Conservation (phyloP, 257 asterid genomes). For the Nicotiana otophora region DNA sequence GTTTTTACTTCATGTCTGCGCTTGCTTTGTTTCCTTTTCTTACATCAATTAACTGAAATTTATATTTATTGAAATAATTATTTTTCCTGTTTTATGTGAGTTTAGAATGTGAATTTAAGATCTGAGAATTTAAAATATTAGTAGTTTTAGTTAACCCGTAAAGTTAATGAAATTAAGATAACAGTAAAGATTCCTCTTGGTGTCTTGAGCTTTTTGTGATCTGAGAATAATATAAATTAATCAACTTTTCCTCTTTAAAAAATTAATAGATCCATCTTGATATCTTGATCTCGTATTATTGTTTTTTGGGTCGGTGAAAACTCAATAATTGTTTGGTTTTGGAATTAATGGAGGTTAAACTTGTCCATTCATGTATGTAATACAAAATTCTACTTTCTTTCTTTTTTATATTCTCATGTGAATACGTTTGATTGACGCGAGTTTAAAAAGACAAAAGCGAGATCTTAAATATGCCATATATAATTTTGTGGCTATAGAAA, state of each 20-base stretch:
- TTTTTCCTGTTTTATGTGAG: not conserved
- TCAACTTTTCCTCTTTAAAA: not conserved
- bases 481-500: too few species aligned
- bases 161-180: not conserved
- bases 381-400: not conserved
- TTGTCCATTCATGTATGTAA: not conserved
- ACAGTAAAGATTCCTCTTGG: not conserved
- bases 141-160: not conserved
- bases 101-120: not conserved
- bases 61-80: not conserved
- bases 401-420: too few species aligned
- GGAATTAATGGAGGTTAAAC: not conserved
- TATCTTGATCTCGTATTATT: not conserved
- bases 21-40: not conserved
- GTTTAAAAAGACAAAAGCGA: too few species aligned
- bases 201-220: not conserved
- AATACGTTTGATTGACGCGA: too few species aligned
- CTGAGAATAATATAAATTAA: not conserved
- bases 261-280: not conserved
- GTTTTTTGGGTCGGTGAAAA: not conserved
- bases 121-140: not conserved
- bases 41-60: too few species aligned
- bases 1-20: not conserved
- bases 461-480: too few species aligned
- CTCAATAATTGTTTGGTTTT: not conserved